phyloP scores from a whole-genome alignment of 768 basidiomycete genomes.

The Rossbeevera mucosa region DNA sequence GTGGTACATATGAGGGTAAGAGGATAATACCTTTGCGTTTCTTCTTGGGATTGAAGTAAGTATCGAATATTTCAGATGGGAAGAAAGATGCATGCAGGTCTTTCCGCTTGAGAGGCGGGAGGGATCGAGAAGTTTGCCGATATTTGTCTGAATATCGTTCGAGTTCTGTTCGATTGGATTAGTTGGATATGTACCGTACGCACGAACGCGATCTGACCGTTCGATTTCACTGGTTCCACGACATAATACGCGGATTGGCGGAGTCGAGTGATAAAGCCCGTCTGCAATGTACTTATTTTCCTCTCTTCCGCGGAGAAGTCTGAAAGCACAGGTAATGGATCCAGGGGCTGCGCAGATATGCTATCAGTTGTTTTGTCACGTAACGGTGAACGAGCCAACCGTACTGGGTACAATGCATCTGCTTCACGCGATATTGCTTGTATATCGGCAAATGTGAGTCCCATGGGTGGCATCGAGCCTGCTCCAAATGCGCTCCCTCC shows the following conservation, averaged over 20 bases:
- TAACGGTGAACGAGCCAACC: constrained; percentile 30
- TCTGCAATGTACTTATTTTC: constrained; percentile 60
- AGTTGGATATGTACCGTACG: neutral
- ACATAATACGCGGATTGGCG: constrained; percentile 72
- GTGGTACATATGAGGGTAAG: neutral
- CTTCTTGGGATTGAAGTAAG: constrained; percentile 72
- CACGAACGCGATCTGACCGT: constrained; percentile 35
- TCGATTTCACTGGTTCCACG: constrained; percentile 64
- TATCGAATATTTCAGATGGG: constrained; percentile 69
- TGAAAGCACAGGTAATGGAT: constrained; percentile 61
- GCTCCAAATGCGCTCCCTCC: constrained; percentile 39
- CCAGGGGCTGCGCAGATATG: constrained; percentile 47
- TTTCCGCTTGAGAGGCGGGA: constrained; percentile 64
- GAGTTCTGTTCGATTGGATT: constrained; percentile 45
- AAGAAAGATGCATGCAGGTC: constrained; percentile 76
- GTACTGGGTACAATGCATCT: constrained; percentile 77
- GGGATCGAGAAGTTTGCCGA: constrained; percentile 52
- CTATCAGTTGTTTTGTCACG: constrained; percentile 18
- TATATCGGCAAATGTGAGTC: constrained; percentile 75
- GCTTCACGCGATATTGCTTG: constrained; percentile 72
- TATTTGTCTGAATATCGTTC: constrained; percentile 85
- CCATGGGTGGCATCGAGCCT: constrained; percentile 59
- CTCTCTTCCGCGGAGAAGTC: constrained; percentile 64
- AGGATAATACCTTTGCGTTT: constrained; percentile 45
- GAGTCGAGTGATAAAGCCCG: constrained; percentile 59